phyloP scores from a whole-genome alignment of 108 stramenopile genomes.

The Epithemia pelagica region DNA sequence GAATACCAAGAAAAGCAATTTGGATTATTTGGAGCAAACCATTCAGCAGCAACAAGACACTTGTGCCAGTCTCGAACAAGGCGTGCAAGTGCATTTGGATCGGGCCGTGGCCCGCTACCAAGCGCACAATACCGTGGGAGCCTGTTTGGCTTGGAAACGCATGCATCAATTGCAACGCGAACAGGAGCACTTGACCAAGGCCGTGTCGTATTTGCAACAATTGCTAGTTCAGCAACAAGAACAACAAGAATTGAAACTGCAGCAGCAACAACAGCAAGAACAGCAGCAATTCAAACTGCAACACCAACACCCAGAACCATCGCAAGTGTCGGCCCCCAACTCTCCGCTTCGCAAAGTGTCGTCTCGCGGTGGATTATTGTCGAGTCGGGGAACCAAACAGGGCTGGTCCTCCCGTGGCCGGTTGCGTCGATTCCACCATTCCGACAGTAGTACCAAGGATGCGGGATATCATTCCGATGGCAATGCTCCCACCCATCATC shows the following conservation, averaged over 20 bases:
- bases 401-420: not conserved
- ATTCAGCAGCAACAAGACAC: not conserved
- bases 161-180: not conserved
- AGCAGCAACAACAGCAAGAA: not conserved
- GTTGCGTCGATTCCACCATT: not conserved
- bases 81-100: not conserved
- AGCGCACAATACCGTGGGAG: not conserved
- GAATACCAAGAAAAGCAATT: too few species aligned
- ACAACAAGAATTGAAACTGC: not conserved
- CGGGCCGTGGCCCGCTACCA: not conserved
- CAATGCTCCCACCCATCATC: too few species aligned
- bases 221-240: not conserved
- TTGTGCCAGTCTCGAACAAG: not conserved
- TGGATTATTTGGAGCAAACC: not conserved
- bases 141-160: not conserved
- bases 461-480: too few species aligned
- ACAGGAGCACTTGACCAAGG: not conserved
- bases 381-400: not conserved
- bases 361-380: too few species aligned
- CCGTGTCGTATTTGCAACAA: not conserved
- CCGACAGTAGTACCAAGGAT: not conserved
- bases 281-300: not conserved
- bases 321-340: too few species aligned
- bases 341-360: too few species aligned
- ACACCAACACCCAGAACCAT: not conserved